Conservation (phyloP, 2,329 filamentous ascomycete genomes). For the Rasamsonia emersonii region DNA sequence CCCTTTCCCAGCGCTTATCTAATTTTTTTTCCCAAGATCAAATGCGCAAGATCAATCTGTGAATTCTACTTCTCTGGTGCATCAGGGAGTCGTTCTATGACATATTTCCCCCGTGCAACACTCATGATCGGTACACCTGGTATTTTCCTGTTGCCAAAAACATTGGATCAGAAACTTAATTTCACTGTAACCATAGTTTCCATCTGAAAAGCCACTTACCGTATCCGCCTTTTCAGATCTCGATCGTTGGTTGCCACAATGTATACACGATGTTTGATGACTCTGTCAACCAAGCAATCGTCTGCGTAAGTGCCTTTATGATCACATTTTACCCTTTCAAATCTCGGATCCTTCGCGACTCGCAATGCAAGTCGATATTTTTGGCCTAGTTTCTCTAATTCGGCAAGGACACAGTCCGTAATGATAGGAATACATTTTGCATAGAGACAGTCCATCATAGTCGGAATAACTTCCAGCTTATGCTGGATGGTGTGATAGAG, state of each 20-base stretch:
- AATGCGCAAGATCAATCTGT: too few species aligned
- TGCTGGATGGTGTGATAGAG: constrained; percentile 82
- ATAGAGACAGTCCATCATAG: constrained; percentile 89
- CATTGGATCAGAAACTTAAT: not conserved
- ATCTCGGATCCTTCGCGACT: constrained; percentile 83
- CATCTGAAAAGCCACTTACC: constrained; percentile 27
- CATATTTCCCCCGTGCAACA: constrained; percentile 82
- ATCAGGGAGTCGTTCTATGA: constrained; percentile 84
- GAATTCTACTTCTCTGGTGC: constrained; percentile 56
- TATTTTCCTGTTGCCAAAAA: constrained; percentile 50
- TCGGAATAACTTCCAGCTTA: constrained; percentile 78
- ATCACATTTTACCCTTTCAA: constrained; percentile 76
- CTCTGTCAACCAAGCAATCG: constrained; percentile 69
- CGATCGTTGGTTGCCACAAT: constrained; percentile 65
- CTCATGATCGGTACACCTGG: constrained; percentile 63
- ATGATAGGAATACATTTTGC: constrained; percentile 86
- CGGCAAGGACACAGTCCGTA: constrained; percentile 72
- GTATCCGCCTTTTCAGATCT: constrained; percentile 70
- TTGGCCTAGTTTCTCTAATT: constrained; percentile 79
- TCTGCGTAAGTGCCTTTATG: constrained; percentile 86
- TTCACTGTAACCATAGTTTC: not conserved
- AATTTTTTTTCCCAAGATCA: too few species aligned
- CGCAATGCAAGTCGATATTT: constrained; percentile 81
- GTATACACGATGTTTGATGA: constrained; percentile 66
- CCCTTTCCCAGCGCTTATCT: too few species aligned